These are phyloP conservation scores for Fusarium sp. DNA, from an alignment of 2,329 filamentous ascomycete genomes.

Conservation along the genomic window DNA sequence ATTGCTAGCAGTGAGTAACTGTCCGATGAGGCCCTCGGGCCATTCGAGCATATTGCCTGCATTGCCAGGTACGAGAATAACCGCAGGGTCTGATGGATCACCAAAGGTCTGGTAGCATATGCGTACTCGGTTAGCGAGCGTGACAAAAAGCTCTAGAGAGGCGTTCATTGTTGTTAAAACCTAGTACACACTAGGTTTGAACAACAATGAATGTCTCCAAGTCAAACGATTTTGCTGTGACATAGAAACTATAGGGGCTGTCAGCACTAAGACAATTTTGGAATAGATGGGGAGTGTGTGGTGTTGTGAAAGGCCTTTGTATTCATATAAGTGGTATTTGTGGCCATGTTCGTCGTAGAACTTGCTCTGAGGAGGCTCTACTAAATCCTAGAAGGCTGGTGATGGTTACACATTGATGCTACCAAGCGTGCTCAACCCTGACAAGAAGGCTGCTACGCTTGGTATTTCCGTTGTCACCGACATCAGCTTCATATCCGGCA, in stretches of 20 bases:
- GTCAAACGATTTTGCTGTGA: not conserved
- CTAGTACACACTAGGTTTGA: not conserved
- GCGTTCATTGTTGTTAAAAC: conserved; percentile 23
- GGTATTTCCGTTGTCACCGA: conserved; percentile 55
- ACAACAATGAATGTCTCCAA: not conserved
- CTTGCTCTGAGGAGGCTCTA: not conserved
- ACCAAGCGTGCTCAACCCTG: conserved; percentile 22
- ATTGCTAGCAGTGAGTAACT: conserved; percentile 26
- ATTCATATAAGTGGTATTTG: not conserved
- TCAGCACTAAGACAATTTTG: not conserved
- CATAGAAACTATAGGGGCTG: not conserved
- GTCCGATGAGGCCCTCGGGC: conserved; percentile 30
- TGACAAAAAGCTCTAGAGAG: conserved; percentile 41
- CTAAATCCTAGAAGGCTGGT: not conserved
- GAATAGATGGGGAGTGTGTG: not conserved
- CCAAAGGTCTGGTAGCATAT: conserved; percentile 47
- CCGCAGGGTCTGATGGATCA: conserved; percentile 36
- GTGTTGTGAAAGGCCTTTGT: too few relatives aligned
- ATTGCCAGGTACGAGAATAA: conserved; percentile 41
- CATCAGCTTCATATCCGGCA: not conserved
- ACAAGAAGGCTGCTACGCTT: conserved; percentile 58
- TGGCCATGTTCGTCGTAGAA: not conserved
- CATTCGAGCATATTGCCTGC: conserved; percentile 41
- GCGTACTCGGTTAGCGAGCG: conserved; percentile 39
- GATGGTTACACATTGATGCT: not conserved